Evolutionary conservation across 805 yeast genomes (phyloP).

Genomic region (Saccharomycopsis sp.): DNA sequence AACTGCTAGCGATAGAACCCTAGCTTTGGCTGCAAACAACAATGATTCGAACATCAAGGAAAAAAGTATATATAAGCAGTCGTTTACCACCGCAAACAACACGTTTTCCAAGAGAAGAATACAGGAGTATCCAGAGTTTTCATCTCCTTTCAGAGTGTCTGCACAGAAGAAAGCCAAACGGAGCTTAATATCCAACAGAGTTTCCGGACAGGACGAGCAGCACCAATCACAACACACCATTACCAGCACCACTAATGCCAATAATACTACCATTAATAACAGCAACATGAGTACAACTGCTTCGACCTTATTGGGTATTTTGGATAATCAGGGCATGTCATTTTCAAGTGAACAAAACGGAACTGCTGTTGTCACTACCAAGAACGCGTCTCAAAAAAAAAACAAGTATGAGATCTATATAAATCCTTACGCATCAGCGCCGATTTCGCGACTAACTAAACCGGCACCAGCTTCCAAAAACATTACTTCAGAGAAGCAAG

Average conservation of each 20-base stretch:
- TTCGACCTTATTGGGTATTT: conserved; percentile 10
- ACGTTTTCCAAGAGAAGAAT: conserved; percentile 2
- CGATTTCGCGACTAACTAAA: conserved; percentile 6
- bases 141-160: conserved; percentile 15
- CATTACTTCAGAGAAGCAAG: background rate
- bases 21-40: background rate
- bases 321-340: conserved; percentile 1
- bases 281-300: conserved; percentile 15
- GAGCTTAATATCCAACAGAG: background rate
- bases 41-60: background rate
- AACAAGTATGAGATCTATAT: conserved; percentile 12
- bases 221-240: background rate
- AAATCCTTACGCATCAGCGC: conserved; percentile 15
- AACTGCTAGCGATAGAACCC: background rate
- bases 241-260: background rate
- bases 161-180: conserved; percentile 2
- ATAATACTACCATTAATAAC: background rate
- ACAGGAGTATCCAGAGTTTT: conserved; percentile 5
- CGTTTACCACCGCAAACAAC: background rate
- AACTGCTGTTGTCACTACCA: background rate
- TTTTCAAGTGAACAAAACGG: background rate
- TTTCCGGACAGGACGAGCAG: background rate
- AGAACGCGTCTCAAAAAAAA: background rate
- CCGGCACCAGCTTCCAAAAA: background rate
- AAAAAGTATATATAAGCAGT: background rate